phyloP scores from a whole-genome alignment of 345 rosid genomes.

The Salix udensis region DNA sequence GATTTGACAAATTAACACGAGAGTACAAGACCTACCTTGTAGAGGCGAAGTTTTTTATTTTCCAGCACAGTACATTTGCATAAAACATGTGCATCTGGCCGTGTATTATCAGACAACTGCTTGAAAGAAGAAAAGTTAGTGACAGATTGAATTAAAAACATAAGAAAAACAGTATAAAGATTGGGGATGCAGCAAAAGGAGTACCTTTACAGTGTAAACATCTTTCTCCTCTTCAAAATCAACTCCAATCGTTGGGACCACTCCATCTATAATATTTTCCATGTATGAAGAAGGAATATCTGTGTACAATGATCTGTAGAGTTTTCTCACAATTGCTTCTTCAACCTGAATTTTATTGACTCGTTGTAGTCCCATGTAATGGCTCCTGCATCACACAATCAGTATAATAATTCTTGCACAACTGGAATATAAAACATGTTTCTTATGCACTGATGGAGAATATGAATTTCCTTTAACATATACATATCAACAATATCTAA shows the following conservation, averaged over 20 bases:
- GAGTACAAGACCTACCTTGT: slow-evolving; percentile 41
- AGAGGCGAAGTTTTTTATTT: slow-evolving; percentile 44
- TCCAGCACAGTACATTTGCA: slow-evolving; percentile 53
- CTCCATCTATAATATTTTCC: slow-evolving; percentile 31
- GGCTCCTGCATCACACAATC: slow-evolving; percentile 30
- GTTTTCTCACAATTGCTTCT: slow-evolving; percentile 27
- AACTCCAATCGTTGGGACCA: slow-evolving; percentile 37
- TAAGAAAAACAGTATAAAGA: background rate
- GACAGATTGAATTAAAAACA: background rate
- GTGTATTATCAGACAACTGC: slow-evolving; percentile 41
- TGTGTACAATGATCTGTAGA: slow-evolving; percentile 35
- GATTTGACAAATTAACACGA: no score
- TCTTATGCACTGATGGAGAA: background rate
- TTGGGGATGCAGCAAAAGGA: background rate
- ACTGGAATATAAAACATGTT: background rate
- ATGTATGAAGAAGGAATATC: slow-evolving; percentile 39
- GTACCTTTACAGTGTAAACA: slow-evolving; percentile 52
- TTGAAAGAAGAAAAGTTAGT: slow-evolving; percentile 1
- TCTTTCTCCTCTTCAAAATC: slow-evolving; percentile 41
- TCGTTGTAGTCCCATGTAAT: slow-evolving; percentile 9
- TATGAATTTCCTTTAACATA: background rate
- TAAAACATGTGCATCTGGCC: slow-evolving; percentile 26
- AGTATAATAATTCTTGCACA: background rate
- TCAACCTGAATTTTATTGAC: slow-evolving; percentile 16
- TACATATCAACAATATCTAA: background rate